Percentiles rank a stretch among this genome's conserved stretches.
These are phyloP conservation scores for Sonneratia alba DNA, from an alignment of 345 rosid species.

Conservation along the genomic window DNA sequence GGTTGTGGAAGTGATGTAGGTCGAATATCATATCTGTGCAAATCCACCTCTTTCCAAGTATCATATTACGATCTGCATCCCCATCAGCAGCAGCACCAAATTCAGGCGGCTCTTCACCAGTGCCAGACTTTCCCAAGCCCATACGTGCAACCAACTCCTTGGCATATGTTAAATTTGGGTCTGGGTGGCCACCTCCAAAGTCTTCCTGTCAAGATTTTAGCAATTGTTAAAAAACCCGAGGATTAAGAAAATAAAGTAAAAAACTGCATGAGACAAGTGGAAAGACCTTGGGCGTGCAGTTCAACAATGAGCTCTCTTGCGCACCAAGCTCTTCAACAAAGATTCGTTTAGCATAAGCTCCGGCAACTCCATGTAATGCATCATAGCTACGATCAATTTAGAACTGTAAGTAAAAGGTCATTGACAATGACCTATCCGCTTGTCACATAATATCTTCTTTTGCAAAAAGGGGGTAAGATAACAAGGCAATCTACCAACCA, in stretches of 20 bases:
- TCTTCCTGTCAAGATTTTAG: conserved; percentile 55
- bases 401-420: neutral
- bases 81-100: conserved; percentile 99
- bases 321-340: conserved; percentile 98
- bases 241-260: neutral
- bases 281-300: conserved; percentile 85
- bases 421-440: neutral
- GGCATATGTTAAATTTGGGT: conserved; percentile 97
- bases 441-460: neutral
- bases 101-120: conserved; percentile 79
- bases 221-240: neutral
- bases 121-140: conserved; percentile 79
- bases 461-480: neutral
- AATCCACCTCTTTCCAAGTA: conserved; percentile 89
- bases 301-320: conserved; percentile 68
- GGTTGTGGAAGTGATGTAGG: neutral
- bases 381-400: conserved; percentile 37
- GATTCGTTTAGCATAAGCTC: conserved; percentile 81
- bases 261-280: conserved; percentile 2
- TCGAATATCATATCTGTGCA: neutral
- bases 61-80: conserved; percentile 99
- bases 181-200: conserved; percentile 99
- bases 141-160: conserved; percentile 89
- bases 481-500: conserved; percentile 45
- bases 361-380: conserved; percentile 96